These are phyloP conservation scores for Berkeleyomyces rouxiae DNA, from an alignment of 2,329 filamentous ascomycete genomes.

Conservation along the genomic window DNA sequence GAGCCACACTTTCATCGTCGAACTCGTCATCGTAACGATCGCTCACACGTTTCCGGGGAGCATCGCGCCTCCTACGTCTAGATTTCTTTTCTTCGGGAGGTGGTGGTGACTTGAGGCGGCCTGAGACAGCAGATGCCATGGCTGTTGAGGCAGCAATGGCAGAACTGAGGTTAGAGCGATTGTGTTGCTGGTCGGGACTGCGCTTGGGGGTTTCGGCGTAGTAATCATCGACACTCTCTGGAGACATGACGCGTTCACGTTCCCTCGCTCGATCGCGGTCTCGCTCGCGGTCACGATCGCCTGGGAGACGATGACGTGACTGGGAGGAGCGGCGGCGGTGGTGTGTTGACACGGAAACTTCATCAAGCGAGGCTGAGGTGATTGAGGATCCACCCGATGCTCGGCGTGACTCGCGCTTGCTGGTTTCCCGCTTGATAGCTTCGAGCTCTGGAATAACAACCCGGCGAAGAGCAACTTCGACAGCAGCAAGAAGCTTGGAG, in stretches of 20 bases:
- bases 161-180: conserved; percentile 19
- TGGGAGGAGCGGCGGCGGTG: conserved; percentile 41
- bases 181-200: conserved; percentile 27
- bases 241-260: conserved; percentile 27
- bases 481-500: conserved; percentile 74
- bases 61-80: conserved; percentile 35
- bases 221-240: conserved; percentile 11
- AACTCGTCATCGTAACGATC: conserved; percentile 34
- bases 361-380: conserved; percentile 37
- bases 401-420: conserved; percentile 50
- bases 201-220: conserved; percentile 27
- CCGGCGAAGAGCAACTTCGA: conserved; percentile 81
- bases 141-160: conserved; percentile 18
- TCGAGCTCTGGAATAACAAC: conserved; percentile 84
- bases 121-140: conserved; percentile 19
- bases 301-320: conserved; percentile 12
- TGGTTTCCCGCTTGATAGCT: conserved; percentile 78
- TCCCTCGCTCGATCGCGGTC: conserved; percentile 15
- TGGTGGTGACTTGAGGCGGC: conserved; percentile 14
- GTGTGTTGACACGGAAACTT: conserved; percentile 30
- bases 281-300: conserved; percentile 7
- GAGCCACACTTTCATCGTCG: conserved; percentile 37
- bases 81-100: conserved; percentile 16
- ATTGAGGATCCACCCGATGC: conserved; percentile 45
- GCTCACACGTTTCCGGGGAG: conserved; percentile 29